These are phyloP conservation scores for Cymodocea nodosa DNA, from an alignment of 116 monocot genomes.

Conservation along the genomic window DNA sequence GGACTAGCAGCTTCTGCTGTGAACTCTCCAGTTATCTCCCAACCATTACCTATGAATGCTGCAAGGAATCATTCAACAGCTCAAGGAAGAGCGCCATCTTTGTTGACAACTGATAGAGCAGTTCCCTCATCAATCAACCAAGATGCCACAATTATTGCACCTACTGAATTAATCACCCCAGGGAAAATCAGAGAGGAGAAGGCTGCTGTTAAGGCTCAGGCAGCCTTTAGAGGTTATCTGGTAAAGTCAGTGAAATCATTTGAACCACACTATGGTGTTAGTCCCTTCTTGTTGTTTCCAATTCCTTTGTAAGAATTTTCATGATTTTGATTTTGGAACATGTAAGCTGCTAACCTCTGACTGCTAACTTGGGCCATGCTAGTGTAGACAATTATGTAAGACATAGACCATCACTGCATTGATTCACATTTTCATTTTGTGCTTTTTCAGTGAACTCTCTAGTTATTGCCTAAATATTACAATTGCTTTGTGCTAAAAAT, in stretches of 20 bases:
- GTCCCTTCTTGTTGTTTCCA: neutral
- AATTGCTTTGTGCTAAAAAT: neutral
- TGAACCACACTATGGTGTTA: neutral
- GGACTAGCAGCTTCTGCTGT: slow-evolving; percentile 18
- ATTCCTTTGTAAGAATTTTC: neutral
- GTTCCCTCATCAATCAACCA: slow-evolving; percentile 8
- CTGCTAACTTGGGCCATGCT: neutral
- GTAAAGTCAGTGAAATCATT: slow-evolving; percentile 18
- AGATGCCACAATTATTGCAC: slow-evolving; percentile 15
- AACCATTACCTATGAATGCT: slow-evolving; percentile 39
- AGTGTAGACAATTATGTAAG: neutral
- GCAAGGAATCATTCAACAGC: slow-evolving; percentile 17
- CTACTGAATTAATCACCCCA: slow-evolving; percentile 15
- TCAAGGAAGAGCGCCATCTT: slow-evolving; percentile 18
- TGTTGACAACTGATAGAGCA: slow-evolving; percentile 14
- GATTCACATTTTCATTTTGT: neutral
- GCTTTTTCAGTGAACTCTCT: too few relatives aligned
- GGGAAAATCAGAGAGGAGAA: slow-evolving; percentile 35
- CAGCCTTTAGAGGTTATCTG: slow-evolving; percentile 87
- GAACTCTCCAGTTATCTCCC: slow-evolving; percentile 59
- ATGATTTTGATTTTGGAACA: neutral
- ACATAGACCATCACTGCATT: neutral
- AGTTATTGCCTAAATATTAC: too few relatives aligned
- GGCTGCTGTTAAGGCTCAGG: slow-evolving; percentile 76
- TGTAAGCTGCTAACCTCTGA: neutral